Evolutionary conservation across 192 early-diverging fungal species (phyloP).

Genomic region (Spinellus fusiger): DNA sequence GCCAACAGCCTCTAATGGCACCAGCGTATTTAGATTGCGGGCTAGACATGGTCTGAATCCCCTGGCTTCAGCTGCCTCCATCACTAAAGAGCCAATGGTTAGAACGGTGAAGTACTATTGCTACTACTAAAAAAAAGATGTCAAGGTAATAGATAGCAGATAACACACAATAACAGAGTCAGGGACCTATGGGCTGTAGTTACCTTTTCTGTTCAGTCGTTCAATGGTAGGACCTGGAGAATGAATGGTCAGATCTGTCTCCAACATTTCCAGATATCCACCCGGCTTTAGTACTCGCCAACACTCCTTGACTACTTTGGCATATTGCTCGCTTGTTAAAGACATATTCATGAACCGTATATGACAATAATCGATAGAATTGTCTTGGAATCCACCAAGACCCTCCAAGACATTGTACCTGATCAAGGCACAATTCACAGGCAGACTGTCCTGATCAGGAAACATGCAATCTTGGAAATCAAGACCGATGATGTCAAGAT

Average conservation of each 20-base stretch:
- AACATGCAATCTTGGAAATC: constrained; percentile 18
- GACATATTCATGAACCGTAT: constrained; percentile 24
- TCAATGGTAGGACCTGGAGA: constrained; percentile 5
- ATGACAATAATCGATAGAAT: constrained; percentile 20
- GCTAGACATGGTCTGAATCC: constrained; percentile 14
- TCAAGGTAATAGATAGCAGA: not conserved
- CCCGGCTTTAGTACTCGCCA: constrained; percentile 21
- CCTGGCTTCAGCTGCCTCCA: constrained; percentile 10
- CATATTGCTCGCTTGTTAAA: constrained; percentile 21
- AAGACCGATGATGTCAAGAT: constrained; percentile 6
- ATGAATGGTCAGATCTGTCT: constrained; percentile 22
- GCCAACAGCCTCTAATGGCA: not conserved
- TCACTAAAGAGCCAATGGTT: constrained; percentile 5
- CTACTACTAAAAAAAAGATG: not conserved
- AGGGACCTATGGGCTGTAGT: no score
- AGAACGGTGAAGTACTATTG: not conserved
- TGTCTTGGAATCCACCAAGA: constrained; percentile 11
- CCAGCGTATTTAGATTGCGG: not conserved
- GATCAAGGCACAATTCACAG: constrained; percentile 6
- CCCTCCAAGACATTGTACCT: constrained; percentile 13
- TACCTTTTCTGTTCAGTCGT: constrained; percentile 13
- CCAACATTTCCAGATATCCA: constrained; percentile 30
- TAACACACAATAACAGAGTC: not conserved
- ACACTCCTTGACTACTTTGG: constrained; percentile 14
- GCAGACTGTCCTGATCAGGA: constrained; percentile 5